Base-by-base conservation (phyloP, 2,329 filamentous ascomycete genomes). In the Exophiala viscosa region DNA sequence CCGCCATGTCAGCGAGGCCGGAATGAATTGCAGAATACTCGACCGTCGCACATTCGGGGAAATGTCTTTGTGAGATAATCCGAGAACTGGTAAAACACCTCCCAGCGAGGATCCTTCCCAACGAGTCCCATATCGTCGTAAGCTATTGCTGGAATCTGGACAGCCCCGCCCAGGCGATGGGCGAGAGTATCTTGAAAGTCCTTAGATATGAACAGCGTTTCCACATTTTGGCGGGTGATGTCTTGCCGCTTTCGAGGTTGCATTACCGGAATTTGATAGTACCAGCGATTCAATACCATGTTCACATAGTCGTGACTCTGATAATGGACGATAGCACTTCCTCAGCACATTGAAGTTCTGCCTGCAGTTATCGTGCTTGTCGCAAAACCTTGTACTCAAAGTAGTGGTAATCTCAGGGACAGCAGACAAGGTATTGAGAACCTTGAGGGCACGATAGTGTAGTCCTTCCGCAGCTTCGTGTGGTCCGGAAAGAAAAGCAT, bases 41-140 rank as follows among this genome's bases (percentile, higher is more conserved):
- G 23, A 28, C 23, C 5, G 5, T 28, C 40, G 8, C n/a, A 79
- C 62, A 79, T 69, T 2, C 72, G 63, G 0, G 81, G 82, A 56
- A 81, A 85, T 0, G 76, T 72, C 50, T 69, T 60, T 50, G 73
- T 61, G 31, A 85, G 67, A 32, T 77, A 76, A 6, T 64, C 62
- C 5, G 79, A 76, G 48, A 87, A 76, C 2, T 77, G 69, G 40
- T 74, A 73, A 59, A 87, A 79, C 8, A 79, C 73, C 1, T 80
- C 74, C 76, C 84, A 87, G 46, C 80, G 73, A 39, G 74, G 66
- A 61, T 86, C 84, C 38, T 74, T 68, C 28, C 76, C 79, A 13
- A 84, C 67, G 0, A 69, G 66, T 3, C 77, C 78, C 56, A 83
- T 69, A 55, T 82, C 75, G 59, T 83, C 79, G 48, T 75, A 81